Evolutionary conservation across 192 early-diverging fungal species (phyloP).

Genomic region (Oehlia diaphana): DNA sequence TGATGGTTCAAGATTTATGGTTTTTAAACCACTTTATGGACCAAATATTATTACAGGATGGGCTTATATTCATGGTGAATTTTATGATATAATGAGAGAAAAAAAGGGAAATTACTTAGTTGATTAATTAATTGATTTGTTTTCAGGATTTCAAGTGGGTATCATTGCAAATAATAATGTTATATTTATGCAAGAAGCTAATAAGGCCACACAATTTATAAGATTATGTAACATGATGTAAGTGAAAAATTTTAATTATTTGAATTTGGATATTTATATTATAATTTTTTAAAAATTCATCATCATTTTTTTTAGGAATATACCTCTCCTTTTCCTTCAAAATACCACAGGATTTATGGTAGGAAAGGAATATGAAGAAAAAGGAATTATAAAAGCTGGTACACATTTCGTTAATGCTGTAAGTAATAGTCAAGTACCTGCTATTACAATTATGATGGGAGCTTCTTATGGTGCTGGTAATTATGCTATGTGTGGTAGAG

Average conservation of each 20-base stretch:
- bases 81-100: not conserved
- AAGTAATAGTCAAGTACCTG: slow-evolving; percentile 58
- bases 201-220: slow-evolving; percentile 72
- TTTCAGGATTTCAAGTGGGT: slow-evolving; percentile 55
- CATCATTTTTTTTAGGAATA: slow-evolving; percentile 41
- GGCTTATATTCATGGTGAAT: slow-evolving; percentile 60
- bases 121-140: not conserved
- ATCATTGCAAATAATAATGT: slow-evolving; percentile 70
- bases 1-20: slow-evolving; percentile 63
- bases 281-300: not conserved
- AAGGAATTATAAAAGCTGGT: slow-evolving; percentile 71
- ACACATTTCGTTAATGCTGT: slow-evolving; percentile 69
- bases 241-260: not conserved
- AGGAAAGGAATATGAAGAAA: slow-evolving; percentile 64
- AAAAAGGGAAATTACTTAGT: not conserved
- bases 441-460: slow-evolving; percentile 65
- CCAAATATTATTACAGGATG: slow-evolving; percentile 63
- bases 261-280: not conserved
- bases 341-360: slow-evolving; percentile 79
- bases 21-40: slow-evolving; percentile 69
- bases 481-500: slow-evolving; percentile 68
- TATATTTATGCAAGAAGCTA: slow-evolving; percentile 62
- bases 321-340: slow-evolving; percentile 61
- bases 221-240: slow-evolving; percentile 62
- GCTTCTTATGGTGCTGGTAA: slow-evolving; percentile 71